phyloP scores from a whole-genome alignment of 495 filamentous ascomycete species.

The Xylaria longipes region DNA sequence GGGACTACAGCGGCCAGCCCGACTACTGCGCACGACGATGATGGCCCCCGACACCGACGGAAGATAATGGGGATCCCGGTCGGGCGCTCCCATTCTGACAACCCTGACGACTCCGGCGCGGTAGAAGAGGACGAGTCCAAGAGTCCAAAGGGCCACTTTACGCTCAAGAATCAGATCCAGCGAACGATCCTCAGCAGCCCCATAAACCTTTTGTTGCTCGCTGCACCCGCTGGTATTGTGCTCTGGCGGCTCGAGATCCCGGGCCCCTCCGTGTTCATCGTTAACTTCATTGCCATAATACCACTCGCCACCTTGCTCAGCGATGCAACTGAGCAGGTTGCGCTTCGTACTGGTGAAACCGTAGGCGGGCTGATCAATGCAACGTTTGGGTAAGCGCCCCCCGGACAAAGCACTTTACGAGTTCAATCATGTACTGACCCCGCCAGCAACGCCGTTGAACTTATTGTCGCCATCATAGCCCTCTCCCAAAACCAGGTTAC shows the following conservation, averaged over 20 bases:
- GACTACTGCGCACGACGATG: not conserved
- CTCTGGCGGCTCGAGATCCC: constrained; percentile 66
- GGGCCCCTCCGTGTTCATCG: constrained; percentile 71
- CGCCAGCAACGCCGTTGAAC: constrained; percentile 82
- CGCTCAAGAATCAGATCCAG: constrained; percentile 70
- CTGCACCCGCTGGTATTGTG: constrained; percentile 79
- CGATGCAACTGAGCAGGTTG: constrained; percentile 91
- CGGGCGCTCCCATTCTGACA: constrained; percentile 27
- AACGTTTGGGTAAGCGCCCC: constrained; percentile 73
- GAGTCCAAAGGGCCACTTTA: constrained; percentile 59
- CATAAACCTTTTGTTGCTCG: constrained; percentile 83
- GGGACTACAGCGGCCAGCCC: constrained; percentile 38
- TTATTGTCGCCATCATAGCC: constrained; percentile 89
- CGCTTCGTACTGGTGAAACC: constrained; percentile 82
- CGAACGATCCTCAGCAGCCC: constrained; percentile 78
- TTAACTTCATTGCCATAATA: constrained; percentile 90
- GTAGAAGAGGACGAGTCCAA: constrained; percentile 46
- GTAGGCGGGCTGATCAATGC: constrained; percentile 88
- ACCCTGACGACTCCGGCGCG: constrained; percentile 43
- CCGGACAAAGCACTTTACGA: not conserved
- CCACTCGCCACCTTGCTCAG: constrained; percentile 88
- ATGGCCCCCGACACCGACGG: constrained; percentile 13
- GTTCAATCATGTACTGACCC: constrained; percentile 25
- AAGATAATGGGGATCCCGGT: not conserved
- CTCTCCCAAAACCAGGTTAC: constrained; percentile 73